phyloP scores from a whole-genome alignment of 352 stramenopile genomes.

The Aphanomyces invadans region DNA sequence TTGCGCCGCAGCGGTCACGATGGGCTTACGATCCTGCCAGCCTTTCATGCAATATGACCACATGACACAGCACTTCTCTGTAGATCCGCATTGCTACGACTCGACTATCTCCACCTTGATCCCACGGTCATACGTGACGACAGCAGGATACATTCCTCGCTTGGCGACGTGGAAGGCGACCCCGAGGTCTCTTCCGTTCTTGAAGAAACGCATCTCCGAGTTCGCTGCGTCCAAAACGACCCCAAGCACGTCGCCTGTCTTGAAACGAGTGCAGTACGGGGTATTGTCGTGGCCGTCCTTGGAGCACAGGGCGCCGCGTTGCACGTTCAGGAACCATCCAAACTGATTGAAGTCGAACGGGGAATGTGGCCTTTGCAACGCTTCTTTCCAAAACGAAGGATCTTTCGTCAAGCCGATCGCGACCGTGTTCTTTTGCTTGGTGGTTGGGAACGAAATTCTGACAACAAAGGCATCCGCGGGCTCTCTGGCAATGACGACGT shows the following conservation, averaged over 20 bases:
- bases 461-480: neutral
- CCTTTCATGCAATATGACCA: too few relatives aligned
- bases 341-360: conserved; percentile 19
- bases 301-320: conserved; percentile 11
- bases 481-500: conserved; percentile 12
- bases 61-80: neutral
- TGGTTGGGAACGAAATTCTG: neutral
- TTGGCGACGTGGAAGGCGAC: conserved; percentile 15
- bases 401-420: conserved; percentile 21
- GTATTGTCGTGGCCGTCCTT: conserved; percentile 14
- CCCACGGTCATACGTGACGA: conserved; percentile 18
- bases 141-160: conserved; percentile 5
- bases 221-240: neutral
- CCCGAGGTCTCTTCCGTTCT: conserved; percentile 8
- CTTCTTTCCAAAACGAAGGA: conserved; percentile 2
- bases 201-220: conserved; percentile 3
- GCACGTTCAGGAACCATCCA: conserved; percentile 22
- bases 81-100: neutral
- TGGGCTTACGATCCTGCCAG: too few relatives aligned
- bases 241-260: conserved; percentile 14
- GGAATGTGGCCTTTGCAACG: neutral
- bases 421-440: conserved; percentile 18
- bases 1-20: too few relatives aligned
- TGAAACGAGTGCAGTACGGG: neutral
- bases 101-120: conserved; percentile 2